Evolutionary conservation across 331 rosid species (phyloP).

Genomic region (Quercus phellos): DNA sequence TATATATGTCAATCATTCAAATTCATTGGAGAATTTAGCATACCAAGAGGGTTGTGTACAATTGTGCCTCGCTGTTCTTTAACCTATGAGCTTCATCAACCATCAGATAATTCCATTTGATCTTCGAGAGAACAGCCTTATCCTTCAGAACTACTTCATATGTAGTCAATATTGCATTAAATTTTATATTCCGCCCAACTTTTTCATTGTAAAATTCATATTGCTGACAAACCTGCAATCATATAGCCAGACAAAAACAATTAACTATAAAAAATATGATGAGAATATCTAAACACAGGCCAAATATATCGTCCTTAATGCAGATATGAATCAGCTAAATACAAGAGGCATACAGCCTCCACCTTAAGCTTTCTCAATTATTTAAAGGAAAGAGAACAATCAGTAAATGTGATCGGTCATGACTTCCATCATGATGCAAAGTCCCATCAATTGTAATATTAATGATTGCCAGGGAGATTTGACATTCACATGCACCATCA

Average conservation of each 20-base stretch:
- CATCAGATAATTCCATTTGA: conserved; percentile 95
- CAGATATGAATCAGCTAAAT: neutral
- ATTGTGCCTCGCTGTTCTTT: conserved; percentile 97
- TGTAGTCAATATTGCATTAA: conserved; percentile 84
- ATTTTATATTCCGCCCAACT: conserved; percentile 73
- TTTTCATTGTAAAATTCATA: conserved; percentile 78
- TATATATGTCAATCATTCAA: neutral
- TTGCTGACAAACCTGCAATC: conserved; percentile 92
- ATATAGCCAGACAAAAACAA: conserved; percentile 3
- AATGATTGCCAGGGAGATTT: neutral
- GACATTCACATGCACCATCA: neutral
- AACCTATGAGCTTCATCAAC: conserved; percentile 99
- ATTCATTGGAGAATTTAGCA: conserved; percentile 25
- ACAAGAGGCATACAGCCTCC: neutral
- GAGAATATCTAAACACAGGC: neutral
- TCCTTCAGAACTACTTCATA: conserved; percentile 96
- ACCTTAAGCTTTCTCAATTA: neutral
- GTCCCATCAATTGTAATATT: neutral
- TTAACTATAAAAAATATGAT: neutral
- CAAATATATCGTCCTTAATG: neutral
- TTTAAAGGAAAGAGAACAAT: neutral
- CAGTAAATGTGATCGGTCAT: neutral
- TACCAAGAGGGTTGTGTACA: conserved; percentile 92
- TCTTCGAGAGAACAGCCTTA: conserved; percentile 87
- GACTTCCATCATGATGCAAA: neutral